Percentiles rank a stretch among this genome's conserved stretches.
These are phyloP conservation scores for Leccinum subgranulosum DNA, from an alignment of 768 basidiomycete genomes.

Conservation along the genomic window DNA sequence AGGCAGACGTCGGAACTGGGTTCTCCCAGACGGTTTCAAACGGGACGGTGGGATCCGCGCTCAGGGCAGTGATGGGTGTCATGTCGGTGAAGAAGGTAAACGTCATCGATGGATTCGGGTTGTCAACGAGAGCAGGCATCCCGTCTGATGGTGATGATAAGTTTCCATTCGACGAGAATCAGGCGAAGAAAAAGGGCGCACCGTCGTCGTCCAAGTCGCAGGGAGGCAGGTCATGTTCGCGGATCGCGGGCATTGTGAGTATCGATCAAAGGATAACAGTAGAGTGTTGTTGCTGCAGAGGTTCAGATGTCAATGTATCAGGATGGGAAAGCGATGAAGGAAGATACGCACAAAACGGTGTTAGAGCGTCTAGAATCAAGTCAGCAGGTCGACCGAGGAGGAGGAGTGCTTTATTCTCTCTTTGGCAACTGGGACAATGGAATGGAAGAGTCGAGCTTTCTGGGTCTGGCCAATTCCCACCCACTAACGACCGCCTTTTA, in stretches of 20 bases:
- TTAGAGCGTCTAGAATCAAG: constrained; percentile 25
- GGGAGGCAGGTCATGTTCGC: constrained; percentile 23
- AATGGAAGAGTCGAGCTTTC: constrained; percentile 28
- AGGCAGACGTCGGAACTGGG: constrained; percentile 9
- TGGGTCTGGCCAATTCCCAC: constrained; percentile 29
- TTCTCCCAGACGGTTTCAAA: constrained; percentile 35
- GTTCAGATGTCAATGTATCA: constrained; percentile 11
- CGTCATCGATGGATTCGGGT: constrained; percentile 48
- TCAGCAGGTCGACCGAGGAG: constrained; percentile 21
- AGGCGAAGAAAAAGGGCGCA: constrained; percentile 9
- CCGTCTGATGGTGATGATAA: constrained; percentile 32
- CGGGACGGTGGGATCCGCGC: constrained; percentile 31
- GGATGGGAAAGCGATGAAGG: constrained; percentile 4
- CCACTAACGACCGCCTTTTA: constrained; percentile 2
- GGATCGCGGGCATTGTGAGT: constrained; percentile 25
- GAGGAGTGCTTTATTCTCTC: constrained; percentile 32
- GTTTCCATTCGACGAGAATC: constrained; percentile 7
- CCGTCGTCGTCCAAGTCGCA: constrained; percentile 37
- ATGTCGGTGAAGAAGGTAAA: constrained; percentile 66
- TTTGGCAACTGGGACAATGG: constrained; percentile 33
- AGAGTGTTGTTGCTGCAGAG: constrained; percentile 1
- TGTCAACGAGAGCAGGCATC: constrained; percentile 53
- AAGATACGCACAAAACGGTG: constrained; percentile 21
- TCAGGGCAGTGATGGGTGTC: constrained; percentile 49
- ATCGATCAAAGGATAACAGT: neutral